Conservation (phyloP, 2,329 filamentous ascomycete species). For the Whalleya microplaca region DNA sequence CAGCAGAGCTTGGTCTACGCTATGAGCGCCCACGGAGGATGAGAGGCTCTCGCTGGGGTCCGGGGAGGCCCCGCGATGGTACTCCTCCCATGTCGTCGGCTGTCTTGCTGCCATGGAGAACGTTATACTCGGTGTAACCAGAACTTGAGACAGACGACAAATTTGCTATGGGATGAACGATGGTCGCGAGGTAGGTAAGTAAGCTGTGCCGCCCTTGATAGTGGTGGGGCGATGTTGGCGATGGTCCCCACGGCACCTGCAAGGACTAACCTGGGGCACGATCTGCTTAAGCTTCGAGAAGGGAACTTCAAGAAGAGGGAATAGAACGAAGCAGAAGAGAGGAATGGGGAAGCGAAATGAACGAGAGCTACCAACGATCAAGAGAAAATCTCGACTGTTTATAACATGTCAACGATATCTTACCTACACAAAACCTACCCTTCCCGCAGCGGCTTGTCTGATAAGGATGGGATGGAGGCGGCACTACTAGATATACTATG, state of each 20-base stretch:
- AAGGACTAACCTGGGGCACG: not conserved
- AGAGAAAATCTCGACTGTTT: not conserved
- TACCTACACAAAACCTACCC: not conserved
- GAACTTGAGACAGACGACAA: no score
- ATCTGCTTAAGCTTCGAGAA: not conserved
- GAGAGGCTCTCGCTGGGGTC: conserved; percentile 45
- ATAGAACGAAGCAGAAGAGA: no score
- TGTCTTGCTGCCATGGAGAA: conserved; percentile 31
- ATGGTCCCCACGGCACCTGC: not conserved
- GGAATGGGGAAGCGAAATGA: not conserved
- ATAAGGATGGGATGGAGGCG: not conserved
- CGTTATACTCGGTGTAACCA: not conserved
- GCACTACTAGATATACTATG: not conserved
- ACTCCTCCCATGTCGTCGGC: conserved; percentile 50
- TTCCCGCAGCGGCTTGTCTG: not conserved
- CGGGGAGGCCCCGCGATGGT: conserved; percentile 48
- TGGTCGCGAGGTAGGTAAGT: not conserved
- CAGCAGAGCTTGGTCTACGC: conserved; percentile 49
- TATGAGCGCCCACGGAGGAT: conserved; percentile 44
- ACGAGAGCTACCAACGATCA: not conserved
- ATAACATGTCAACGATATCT: not conserved
- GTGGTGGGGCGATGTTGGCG: not conserved
- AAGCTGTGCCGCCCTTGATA: not conserved
- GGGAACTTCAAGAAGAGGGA: not conserved
- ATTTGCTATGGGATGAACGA: not conserved